Evolutionary conservation across 306 rosid genomes (phyloP), one percentile per base, ranked within the genome.

Genomic region (Cercis canadensis): DNA sequence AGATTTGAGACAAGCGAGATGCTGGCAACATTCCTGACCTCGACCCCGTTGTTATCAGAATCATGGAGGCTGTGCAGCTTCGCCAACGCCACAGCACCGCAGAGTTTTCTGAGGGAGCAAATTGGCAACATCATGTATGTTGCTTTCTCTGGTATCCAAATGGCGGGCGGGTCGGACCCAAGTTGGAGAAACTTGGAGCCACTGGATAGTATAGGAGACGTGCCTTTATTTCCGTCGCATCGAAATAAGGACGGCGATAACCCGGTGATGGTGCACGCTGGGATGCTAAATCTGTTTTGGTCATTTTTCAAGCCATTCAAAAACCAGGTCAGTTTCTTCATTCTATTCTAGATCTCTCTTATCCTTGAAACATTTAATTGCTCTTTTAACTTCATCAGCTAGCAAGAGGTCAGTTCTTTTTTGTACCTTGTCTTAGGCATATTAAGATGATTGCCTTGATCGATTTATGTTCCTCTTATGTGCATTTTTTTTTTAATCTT

Each of bases 1-100:
- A 88, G 96, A 81, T 90, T 93, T 73, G 97, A 93, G 84, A 81
- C 81, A 31, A 81, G 94, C 65, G 96, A 90, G 88, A 79, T 80
- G 87, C 65, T 87, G 37, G 92, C 97, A 0, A 80, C 84, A 5
- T 79, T 90, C 29, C 14, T 93, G 77, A 78, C 82, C 2, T 88
- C 96, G 2, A 93, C 90, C 33, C 97, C 89, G 3, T 71, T 93
- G 80, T 75, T 93, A 51, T 11, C 64, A n/a, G 85, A 93, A 37
- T 87, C 98, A 3, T 93, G 98, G 98, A 75, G 77, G 61, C 75
- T 90, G 3, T 90, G 98, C 90, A 55, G 41, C 62, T 2, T 46
- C 36, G 89, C 88, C 57, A 87, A 81, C 90, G 29, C 75, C 63
- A 3, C 67, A 3, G 64, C 83, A 0, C 47, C 79, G 52, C 54